phyloP scores from a whole-genome alignment of 257 asterid genomes.

The Verbascum thapsus region DNA sequence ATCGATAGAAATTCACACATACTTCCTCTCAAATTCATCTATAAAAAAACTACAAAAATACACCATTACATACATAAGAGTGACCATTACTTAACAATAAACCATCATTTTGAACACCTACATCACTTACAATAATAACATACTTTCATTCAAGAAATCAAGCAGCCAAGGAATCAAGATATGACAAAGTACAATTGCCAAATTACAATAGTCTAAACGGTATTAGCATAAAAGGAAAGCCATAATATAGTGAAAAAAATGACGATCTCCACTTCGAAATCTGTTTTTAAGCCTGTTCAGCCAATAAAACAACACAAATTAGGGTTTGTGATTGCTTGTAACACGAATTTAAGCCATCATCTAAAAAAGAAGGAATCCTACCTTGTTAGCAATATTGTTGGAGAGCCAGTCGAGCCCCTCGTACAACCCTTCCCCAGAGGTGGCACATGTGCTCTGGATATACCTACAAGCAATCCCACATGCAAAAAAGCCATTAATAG shows the following conservation, averaged over 20 bases:
- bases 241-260: slow-evolving; percentile 11
- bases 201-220: background rate
- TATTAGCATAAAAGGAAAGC: slow-evolving; percentile 19
- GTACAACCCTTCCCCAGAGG: slow-evolving; percentile 52
- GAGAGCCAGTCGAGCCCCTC: slow-evolving; percentile 60
- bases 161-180: too few species aligned
- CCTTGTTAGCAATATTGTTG: slow-evolving; percentile 49
- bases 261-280: slow-evolving; percentile 34
- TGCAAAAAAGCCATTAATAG: background rate
- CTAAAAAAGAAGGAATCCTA: background rate
- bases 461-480: slow-evolving; percentile 35
- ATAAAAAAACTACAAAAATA: too few species aligned
- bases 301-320: slow-evolving; percentile 9
- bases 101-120: too few species aligned
- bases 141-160: too few species aligned
- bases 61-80: too few species aligned
- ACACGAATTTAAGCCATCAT: too few species aligned
- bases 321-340: background rate
- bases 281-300: slow-evolving; percentile 43
- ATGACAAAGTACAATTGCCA: too few species aligned
- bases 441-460: slow-evolving; percentile 54
- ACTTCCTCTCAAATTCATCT: too few species aligned
- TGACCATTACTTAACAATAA: too few species aligned
- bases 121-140: too few species aligned
- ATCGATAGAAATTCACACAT: too few species aligned